Percentiles rank a stretch among this genome's conserved stretches.
Evolutionary conservation across 129 eudicot species (phyloP).

Genomic region (Helichrysum umbraculigerum): DNA sequence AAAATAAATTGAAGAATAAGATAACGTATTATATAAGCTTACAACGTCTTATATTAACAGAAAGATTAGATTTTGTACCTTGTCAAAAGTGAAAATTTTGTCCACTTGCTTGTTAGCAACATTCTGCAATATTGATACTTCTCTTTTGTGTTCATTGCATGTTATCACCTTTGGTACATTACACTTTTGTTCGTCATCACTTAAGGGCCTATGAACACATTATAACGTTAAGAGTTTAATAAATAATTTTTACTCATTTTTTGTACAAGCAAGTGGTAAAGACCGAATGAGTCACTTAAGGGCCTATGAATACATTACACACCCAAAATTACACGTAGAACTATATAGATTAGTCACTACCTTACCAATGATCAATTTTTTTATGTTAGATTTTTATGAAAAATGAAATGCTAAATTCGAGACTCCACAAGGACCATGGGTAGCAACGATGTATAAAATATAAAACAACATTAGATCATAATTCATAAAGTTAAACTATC

Average conservation of each 20-base stretch:
- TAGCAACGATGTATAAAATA: no score
- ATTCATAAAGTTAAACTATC: no score
- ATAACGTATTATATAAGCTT: background rate
- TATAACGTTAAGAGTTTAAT: background rate
- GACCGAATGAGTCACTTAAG: no score
- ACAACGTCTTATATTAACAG: background rate
- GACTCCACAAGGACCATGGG: no score
- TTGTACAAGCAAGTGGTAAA: no score
- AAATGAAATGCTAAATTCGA: background rate
- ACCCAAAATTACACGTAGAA: background rate
- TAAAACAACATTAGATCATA: no score
- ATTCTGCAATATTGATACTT: slow-evolving; percentile 55
- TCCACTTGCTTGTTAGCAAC: slow-evolving; percentile 73
- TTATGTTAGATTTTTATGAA: background rate
- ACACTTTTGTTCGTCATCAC: slow-evolving; percentile 67
- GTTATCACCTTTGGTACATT: slow-evolving; percentile 69
- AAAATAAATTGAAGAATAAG: background rate
- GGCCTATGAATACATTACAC: no score
- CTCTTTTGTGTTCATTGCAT: slow-evolving; percentile 78
- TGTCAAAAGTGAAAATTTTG: slow-evolving; percentile 77
- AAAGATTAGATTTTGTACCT: slow-evolving; percentile 39
- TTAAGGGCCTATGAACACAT: slow-evolving; percentile 55
- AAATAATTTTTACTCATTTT: background rate
- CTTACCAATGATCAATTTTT: background rate
- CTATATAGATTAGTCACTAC: background rate